A percentile compares a stretch with the other conserved stretches of the same genome.
Evolutionary conservation across 1,284 basidiomycete species (phyloP).

Genomic region (Peniophora sp.): DNA sequence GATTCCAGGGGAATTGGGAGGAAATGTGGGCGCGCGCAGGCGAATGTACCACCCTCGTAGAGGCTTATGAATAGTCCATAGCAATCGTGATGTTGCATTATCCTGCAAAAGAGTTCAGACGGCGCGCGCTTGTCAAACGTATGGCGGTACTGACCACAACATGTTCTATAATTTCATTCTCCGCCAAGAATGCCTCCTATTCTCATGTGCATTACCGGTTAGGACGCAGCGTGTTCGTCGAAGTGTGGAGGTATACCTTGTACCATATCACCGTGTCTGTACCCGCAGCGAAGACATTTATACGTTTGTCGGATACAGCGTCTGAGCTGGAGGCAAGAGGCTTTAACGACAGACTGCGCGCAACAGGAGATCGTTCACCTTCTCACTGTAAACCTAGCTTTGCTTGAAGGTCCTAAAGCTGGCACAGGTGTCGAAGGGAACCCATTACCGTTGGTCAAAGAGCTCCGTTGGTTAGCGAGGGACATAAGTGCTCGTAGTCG

Average conservation of each 20-base stretch:
- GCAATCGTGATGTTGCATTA: conserved; percentile 51
- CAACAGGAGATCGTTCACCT: no score
- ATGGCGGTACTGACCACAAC: conserved; percentile 45
- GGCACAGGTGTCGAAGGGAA: no score
- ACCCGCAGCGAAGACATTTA: conserved; percentile 55
- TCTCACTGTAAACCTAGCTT: no score
- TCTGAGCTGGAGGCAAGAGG: no score
- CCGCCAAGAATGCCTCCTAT: conserved; percentile 66
- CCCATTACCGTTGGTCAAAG: no score
- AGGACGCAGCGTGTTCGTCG: conserved; percentile 8
- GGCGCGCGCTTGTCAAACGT: neutral
- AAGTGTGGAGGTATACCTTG: conserved; percentile 39
- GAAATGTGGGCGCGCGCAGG: conserved; percentile 57
- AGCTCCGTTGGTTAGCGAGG: no score
- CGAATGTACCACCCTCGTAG: conserved; percentile 77
- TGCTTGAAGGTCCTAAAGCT: no score
- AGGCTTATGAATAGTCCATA: conserved; percentile 70
- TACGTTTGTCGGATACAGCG: conserved; percentile 62
- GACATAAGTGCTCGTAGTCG: no score
- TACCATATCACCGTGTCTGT: conserved; percentile 61
- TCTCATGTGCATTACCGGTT: no score
- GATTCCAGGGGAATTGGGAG: conserved; percentile 57
- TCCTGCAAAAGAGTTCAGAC: conserved; percentile 33
- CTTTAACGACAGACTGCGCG: no score
- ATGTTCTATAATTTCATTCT: conserved; percentile 68